Conservation (phyloP, 2,329 filamentous ascomycete genomes). For the Phyllosticta capitalensis region DNA sequence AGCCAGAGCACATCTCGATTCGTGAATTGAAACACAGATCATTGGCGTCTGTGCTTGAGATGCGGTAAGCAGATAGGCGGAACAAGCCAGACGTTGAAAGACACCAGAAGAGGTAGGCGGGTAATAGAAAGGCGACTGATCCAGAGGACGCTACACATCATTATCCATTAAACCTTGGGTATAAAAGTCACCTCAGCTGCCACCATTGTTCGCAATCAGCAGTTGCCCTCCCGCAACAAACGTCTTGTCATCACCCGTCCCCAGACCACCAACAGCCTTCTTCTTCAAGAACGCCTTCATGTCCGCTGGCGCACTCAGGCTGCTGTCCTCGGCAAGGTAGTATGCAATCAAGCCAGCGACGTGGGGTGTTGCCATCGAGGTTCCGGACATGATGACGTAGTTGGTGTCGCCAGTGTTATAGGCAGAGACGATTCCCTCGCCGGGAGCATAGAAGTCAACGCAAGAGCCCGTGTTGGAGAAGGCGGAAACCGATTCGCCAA, state of each 20-base stretch:
- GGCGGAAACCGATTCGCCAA: slow-evolving; percentile 15
- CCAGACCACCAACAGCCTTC: neutral
- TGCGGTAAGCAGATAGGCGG: neutral
- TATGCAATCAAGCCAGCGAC: slow-evolving; percentile 18
- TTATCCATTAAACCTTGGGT: neutral
- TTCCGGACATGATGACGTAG: slow-evolving; percentile 13
- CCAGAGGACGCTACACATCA: neutral
- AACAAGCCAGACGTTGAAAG: neutral
- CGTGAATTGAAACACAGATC: no score
- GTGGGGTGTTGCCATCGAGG: slow-evolving; percentile 18
- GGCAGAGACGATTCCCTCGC: slow-evolving; percentile 34
- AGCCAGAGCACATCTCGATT: neutral
- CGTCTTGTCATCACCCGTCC: neutral
- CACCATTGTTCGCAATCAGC: slow-evolving; percentile 1
- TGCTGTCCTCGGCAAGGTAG: slow-evolving; percentile 10
- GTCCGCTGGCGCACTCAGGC: slow-evolving; percentile 25
- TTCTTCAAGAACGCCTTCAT: slow-evolving; percentile 35
- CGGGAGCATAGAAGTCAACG: slow-evolving; percentile 31
- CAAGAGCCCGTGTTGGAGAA: slow-evolving; percentile 30
- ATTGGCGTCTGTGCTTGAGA: no score
- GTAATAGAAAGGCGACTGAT: neutral
- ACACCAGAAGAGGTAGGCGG: neutral
- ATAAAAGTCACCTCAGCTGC: neutral
- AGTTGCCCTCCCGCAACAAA: neutral
- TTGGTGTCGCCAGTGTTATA: slow-evolving; percentile 34